Evolutionary conservation across 345 rosid species (phyloP).

Genomic region (Erucastrum elatum): DNA sequence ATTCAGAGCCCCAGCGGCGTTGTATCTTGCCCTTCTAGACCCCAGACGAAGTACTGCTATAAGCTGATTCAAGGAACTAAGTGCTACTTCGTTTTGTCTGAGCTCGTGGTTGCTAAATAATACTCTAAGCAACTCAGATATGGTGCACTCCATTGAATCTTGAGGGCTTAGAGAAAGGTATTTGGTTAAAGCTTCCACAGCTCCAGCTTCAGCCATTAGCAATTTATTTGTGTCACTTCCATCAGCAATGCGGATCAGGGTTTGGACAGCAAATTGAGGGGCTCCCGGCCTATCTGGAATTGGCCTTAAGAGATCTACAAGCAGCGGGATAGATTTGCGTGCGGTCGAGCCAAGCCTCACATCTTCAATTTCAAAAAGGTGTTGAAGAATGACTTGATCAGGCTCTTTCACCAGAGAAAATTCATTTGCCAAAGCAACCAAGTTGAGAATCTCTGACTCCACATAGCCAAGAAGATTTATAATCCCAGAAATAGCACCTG

Average conservation of each 20-base stretch:
- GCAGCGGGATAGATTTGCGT: slow-evolving; percentile 73
- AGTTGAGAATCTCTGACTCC: slow-evolving; percentile 46
- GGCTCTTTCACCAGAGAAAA: slow-evolving; percentile 63
- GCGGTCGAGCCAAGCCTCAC: slow-evolving; percentile 72
- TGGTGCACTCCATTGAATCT: slow-evolving; percentile 74
- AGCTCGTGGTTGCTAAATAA: slow-evolving; percentile 72
- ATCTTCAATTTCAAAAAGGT: slow-evolving; percentile 77
- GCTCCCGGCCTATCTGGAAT: slow-evolving; percentile 87
- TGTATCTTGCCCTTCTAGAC: slow-evolving; percentile 71
- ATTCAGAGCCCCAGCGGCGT: slow-evolving; percentile 79
- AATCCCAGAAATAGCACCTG: slow-evolving; percentile 80
- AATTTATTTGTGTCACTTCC: slow-evolving; percentile 77
- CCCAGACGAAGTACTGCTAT: slow-evolving; percentile 84
- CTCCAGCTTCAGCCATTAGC: slow-evolving; percentile 88
- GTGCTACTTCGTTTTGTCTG: slow-evolving; percentile 61
- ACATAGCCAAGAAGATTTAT: slow-evolving; percentile 66
- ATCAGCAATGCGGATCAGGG: slow-evolving; percentile 64
- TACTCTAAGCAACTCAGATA: slow-evolving; percentile 70
- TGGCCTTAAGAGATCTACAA: slow-evolving; percentile 89
- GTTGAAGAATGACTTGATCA: slow-evolving; percentile 63
- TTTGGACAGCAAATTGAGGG: slow-evolving; percentile 72
- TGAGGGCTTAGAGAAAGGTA: slow-evolving; percentile 61
- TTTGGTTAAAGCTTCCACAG: slow-evolving; percentile 77
- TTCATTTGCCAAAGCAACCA: slow-evolving; percentile 57
- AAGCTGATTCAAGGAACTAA: slow-evolving; percentile 79